phyloP scores from a whole-genome alignment of 306 rosid genomes.

The Cyclanthera cordifolia region DNA sequence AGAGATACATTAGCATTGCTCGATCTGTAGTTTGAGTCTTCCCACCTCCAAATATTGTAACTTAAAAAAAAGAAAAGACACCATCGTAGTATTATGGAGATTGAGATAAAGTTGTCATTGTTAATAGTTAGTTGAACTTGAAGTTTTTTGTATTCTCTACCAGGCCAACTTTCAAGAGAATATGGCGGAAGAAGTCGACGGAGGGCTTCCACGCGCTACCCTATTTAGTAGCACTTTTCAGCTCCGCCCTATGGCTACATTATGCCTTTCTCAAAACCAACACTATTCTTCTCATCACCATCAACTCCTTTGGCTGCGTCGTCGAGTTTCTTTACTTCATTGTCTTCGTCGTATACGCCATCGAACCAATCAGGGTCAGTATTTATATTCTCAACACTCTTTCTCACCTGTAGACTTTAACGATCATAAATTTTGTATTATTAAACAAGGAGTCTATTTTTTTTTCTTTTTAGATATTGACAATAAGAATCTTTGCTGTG shows the following conservation, averaged over 20 bases:
- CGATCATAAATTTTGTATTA: constrained; percentile 12
- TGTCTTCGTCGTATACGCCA: constrained; percentile 45
- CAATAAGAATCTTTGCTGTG: constrained; percentile 34
- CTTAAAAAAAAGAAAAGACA: too few relatives aligned
- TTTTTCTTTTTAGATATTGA: constrained; percentile 26
- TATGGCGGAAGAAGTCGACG: constrained; percentile 63
- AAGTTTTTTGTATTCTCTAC: neutral
- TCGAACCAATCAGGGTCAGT: constrained; percentile 44
- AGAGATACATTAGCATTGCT: too few relatives aligned
- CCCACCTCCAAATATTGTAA: too few relatives aligned
- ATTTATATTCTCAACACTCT: neutral
- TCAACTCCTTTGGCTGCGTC: constrained; percentile 68
- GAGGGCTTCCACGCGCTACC: constrained; percentile 75
- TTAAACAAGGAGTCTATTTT: constrained; percentile 24
- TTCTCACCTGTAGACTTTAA: neutral
- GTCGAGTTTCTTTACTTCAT: constrained; percentile 46
- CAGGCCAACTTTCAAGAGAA: constrained; percentile 67
- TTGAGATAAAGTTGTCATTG: too few relatives aligned
- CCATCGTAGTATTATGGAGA: too few relatives aligned
- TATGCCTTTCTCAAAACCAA: constrained; percentile 49
- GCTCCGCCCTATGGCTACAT: constrained; percentile 69
- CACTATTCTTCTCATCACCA: constrained; percentile 61
- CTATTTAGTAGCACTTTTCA: constrained; percentile 67
- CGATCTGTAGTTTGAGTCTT: too few relatives aligned
- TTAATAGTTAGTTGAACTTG: too few relatives aligned